Base-by-base conservation (phyloP, 1,284 basidiomycete genomes). In the Microbotryomycetes sp. region DNA sequence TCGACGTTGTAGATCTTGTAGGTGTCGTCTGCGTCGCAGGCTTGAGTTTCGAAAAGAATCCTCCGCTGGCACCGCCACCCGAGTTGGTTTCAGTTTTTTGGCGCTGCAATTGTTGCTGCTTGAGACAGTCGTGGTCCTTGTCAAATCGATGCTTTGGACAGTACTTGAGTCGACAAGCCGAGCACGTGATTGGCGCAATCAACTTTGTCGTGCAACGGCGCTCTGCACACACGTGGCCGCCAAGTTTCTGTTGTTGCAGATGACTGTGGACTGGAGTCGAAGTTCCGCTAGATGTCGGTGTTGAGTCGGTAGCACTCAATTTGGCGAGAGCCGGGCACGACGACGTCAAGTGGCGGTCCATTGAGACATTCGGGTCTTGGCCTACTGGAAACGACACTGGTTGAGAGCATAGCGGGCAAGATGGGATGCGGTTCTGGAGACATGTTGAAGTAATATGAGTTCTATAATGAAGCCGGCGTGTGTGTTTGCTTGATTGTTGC, bases 141-240 rank as follows among this genome's bases (percentile, higher is more conserved):
- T 29, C 55, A 5, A 48, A 68, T 5, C 70, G 49, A 48, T 71
- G 70, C 13, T 23, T 53, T 21, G 68, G 57, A 56, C 70, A 71
- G 30, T 59, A 70, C 23, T n/a, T 53, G 2, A 31, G 29, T 3
- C 47, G 2, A 52, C 70, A 71, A 16, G 26, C n/a, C 2, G 49
- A 41, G 51, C 70, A 71, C 49, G 45, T 51, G 13, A 71, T 68
- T 2, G 65, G 62, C 2, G 61, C 63, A 60, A 69, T 61, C 57
- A 69, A 57, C 56, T 66, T 70, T 18, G 57, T 62, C 15, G 57
- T 49, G 55, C 70, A 71, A 7, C 18, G 35, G 9, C 18, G 9
- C 11, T 41, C 18, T 41, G 35, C 35, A 41, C 35, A 41, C 9
- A 41, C 18, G 9, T 41, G 35, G 18, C 35, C 35, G 9, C 18